Evolutionary conservation across 2,329 filamentous ascomycete species (phyloP), one percentile per base, ranked within the genome.

Genomic region (Aureobasidium mangrovei): DNA sequence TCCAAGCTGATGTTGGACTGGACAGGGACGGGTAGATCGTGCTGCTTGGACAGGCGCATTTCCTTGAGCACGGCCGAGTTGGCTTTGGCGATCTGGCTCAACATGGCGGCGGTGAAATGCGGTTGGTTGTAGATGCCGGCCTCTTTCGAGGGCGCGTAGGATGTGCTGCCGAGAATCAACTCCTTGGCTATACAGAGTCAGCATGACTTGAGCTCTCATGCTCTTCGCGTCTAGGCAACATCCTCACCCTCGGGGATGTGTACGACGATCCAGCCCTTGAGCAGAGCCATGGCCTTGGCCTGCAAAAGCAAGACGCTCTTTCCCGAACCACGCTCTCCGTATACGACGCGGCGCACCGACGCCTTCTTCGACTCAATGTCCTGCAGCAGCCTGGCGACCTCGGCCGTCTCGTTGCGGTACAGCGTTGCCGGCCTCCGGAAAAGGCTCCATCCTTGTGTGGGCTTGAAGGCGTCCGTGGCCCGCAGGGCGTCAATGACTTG

Each of bases 241-340:
- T 27, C 18, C 29, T 31, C 12, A 94, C 91, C 86, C 73, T 98
- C 90, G 36, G 93, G 91, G 49, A 97, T 78, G 65, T 88, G 85
- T 56, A 98, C 78, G 44, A 97, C 90, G 42, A 95, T 77, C 89
- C 91, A 97, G 29, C 86, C 79, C 68, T 89, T 88, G 64, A 91
- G 68, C 60, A 91, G 83, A 1, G 82, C 91, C 70, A 91, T 84
- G 18, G 86, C 76, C 79, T 94, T 82, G 38, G 86, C 86, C 72
- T 97, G 91, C 43, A 95, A 75, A 64, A 94, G 70, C 64, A 95
- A 72, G 62, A 93, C 82, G 67, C 87, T 95, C 80, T 97, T 98
- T 35, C 93, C 93, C 10, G 85, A 81, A 40, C 84, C 79, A 66
- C 79, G 83, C 53, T 82, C 79, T 3, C 93, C 93, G 42, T 80